Conservation (phyloP, 306 rosid genomes). For the Cercis canadensis region DNA sequence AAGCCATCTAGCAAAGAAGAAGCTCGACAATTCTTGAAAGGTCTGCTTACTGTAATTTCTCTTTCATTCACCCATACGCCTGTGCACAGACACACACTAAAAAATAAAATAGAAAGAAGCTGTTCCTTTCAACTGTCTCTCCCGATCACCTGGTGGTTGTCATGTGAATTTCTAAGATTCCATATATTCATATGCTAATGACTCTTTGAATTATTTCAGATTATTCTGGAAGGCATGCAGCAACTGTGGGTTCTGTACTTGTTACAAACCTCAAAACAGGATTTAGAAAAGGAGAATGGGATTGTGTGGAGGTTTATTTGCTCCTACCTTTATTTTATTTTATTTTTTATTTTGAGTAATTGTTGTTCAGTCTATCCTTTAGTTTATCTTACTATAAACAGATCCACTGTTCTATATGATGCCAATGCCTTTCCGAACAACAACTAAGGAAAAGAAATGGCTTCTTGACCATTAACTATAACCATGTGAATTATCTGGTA, state of each 20-base stretch:
- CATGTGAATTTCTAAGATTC: slow-evolving; percentile 1
- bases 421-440: slow-evolving; percentile 23
- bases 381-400: slow-evolving; percentile 17
- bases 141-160: slow-evolving; percentile 9
- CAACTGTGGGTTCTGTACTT: slow-evolving; percentile 86
- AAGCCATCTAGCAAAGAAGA: slow-evolving; percentile 91
- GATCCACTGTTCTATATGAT: slow-evolving; percentile 12
- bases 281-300: slow-evolving; percentile 86
- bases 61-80: not conserved
- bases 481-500: not conserved
- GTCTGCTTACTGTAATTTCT: slow-evolving; percentile 44
- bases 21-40: slow-evolving; percentile 88
- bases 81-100: too few relatives aligned
- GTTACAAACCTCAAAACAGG: slow-evolving; percentile 93
- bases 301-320: slow-evolving; percentile 76
- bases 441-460: not conserved
- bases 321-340: slow-evolving; percentile 19
- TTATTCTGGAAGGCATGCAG: slow-evolving; percentile 85
- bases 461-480: not conserved
- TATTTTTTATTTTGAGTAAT: not conserved
- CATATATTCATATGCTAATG: slow-evolving; percentile 8
- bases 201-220: slow-evolving; percentile 49
- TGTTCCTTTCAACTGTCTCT: not conserved
- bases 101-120: not conserved
- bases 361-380: slow-evolving; percentile 14